phyloP scores from a whole-genome alignment of 768 basidiomycete genomes.

The Lactarius psammicola region DNA sequence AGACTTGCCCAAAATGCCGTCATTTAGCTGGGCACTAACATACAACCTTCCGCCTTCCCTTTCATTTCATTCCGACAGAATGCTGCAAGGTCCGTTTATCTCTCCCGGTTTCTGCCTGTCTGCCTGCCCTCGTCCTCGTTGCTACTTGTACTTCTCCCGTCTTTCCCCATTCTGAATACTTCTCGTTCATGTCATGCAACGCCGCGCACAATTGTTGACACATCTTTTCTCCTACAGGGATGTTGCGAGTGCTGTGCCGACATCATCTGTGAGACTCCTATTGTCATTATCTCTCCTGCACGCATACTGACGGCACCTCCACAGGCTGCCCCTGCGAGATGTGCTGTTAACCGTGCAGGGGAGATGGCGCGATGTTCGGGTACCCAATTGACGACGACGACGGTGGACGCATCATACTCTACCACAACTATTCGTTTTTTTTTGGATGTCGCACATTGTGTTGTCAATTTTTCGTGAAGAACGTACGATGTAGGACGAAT shows the following conservation, averaged over 20 bases:
- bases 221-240: constrained; percentile 40
- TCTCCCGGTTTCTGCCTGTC: neutral
- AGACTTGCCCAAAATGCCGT: neutral
- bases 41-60: neutral
- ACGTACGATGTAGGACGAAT: neutral
- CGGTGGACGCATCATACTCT: neutral
- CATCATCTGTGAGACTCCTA: constrained; percentile 57
- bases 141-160: neutral
- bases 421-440: neutral
- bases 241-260: constrained; percentile 71
- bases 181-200: neutral
- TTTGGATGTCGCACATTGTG: neutral
- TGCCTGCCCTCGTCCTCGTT: constrained; percentile 3
- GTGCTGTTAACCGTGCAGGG: constrained; percentile 50
- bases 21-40: too few relatives aligned
- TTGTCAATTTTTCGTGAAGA: neutral
- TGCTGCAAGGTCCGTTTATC: constrained; percentile 61
- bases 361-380: neutral
- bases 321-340: constrained; percentile 79
- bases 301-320: constrained; percentile 13
- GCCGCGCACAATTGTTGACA: neutral
- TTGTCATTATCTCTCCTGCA: neutral
- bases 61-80: constrained; percentile 40
- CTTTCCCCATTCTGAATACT: neutral
- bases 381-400: too few relatives aligned